These are phyloP conservation scores for Talaromyces pinophilus DNA, from an alignment of 2,329 filamentous ascomycete genomes.

Conservation along the genomic window DNA sequence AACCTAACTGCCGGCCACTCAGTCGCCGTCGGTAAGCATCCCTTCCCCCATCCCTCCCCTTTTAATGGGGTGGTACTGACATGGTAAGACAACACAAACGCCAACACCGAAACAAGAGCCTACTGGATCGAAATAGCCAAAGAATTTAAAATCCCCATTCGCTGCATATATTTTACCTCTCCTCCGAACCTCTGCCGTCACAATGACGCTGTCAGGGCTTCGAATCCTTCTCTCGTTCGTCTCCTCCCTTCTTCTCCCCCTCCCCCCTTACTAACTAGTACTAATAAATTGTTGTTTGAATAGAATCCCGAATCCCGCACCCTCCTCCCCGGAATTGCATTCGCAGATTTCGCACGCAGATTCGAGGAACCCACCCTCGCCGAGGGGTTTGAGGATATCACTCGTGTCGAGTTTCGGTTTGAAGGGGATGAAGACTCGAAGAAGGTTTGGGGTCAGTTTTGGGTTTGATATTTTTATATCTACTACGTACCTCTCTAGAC, in stretches of 20 bases:
- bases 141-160: conserved; percentile 70
- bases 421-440: conserved; percentile 68
- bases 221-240: conserved; percentile 52
- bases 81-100: conserved; percentile 88
- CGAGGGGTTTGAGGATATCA: conserved; percentile 84
- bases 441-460: conserved; percentile 73
- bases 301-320: conserved; percentile 77
- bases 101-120: conserved; percentile 73
- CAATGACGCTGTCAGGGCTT: conserved; percentile 79
- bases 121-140: conserved; percentile 76
- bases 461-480: conserved; percentile 49
- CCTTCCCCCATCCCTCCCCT: too few species aligned
- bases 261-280: too few species aligned
- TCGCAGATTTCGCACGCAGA: conserved; percentile 70
- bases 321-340: conserved; percentile 76
- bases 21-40: conserved; percentile 69
- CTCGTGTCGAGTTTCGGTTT: conserved; percentile 73
- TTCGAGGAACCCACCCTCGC: conserved; percentile 69
- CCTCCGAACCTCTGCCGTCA: conserved; percentile 71
- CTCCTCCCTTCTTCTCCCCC: too few species aligned
- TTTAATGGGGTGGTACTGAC: too few species aligned
- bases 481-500: background rate
- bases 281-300: too few species aligned
- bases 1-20: conserved; percentile 65
- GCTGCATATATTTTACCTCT: conserved; percentile 83